Conservation (phyloP, 2,329 filamentous ascomycete species). For the Arthrocladium fulminans region DNA sequence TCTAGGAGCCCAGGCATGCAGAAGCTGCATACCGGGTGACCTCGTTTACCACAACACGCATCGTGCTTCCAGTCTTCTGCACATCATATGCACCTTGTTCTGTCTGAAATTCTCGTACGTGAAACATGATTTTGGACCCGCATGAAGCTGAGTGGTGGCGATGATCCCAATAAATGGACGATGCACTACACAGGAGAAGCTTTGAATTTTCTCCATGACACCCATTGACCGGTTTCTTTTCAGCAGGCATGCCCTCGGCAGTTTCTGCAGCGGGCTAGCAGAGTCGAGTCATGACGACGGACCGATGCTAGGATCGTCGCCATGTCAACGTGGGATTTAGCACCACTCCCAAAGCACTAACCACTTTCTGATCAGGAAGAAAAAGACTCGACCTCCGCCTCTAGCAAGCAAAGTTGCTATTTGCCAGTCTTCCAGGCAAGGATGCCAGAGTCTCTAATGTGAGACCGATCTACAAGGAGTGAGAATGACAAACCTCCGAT, state of each 20-base stretch:
- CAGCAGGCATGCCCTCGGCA: background rate
- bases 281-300: background rate
- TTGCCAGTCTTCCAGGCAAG: no score
- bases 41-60: no score
- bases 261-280: background rate
- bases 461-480: no score
- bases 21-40: background rate
- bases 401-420: background rate
- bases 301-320: background rate
- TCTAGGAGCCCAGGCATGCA: background rate
- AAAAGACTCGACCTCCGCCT: background rate
- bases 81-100: no score
- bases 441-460: no score
- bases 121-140: background rate
- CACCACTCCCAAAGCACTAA: background rate
- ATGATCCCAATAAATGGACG: background rate
- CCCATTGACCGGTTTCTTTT: no score
- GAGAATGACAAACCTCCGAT: no score
- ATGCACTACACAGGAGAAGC: constrained; percentile 4
- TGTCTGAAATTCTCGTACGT: no score
- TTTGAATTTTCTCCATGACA: background rate
- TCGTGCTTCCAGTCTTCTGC: no score
- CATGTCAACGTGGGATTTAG: background rate
- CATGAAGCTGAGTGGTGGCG: background rate
- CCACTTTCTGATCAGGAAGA: background rate